Evolutionary conservation across 179 eudicot genomes (phyloP), one percentile per base, ranked within the genome.

Genomic region (Pouteria campechiana): DNA sequence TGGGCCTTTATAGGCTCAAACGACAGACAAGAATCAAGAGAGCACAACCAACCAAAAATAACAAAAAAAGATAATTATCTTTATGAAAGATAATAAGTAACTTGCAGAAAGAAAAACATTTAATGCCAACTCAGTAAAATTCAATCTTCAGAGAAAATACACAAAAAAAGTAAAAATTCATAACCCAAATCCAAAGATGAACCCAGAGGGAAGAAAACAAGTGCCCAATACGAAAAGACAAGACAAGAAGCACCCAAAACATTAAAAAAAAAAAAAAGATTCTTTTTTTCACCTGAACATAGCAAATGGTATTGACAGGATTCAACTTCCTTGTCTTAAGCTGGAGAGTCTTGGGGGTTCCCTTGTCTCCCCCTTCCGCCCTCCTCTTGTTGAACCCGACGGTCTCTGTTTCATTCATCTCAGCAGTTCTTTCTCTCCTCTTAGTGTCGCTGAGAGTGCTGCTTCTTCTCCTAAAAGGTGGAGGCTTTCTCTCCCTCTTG

Each of bases 321-420:
- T 85, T 81, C 21, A 81, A 79, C 46, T 54, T 85, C 11, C 84
- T 38, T 43, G 41, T 58, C 67, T 81, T 86, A 48, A 72, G 63
- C n/a, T 68, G 65, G 34, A 76, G 76, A 27, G 47, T 50, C 59
- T 64, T 68, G 24, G 48, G 76, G 10, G 83, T 79, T 15, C 46
- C 57, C 48, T 70, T 71, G 60, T 90, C 98, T 40, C 48, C 65
- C 1, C 93, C 98, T 55, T 76, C 90, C 12, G 98, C 95, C 61
- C 95, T 76, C 36, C 69, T 72, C 48, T 57, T 74, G 47, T 90
- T 90, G 38, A 78, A 90, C 52, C 79, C 83, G 49, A 51, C 20
- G 44, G 52, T 14, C 5, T 56, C 62, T 15, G 38, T 23, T 29
- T 60, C 73, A 43, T 44, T 76, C 87, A 75, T 81, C 25, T 59